A percentile compares a stretch with the other conserved stretches of the same genome.
Evolutionary conservation across 176 grass and related monocot species (phyloP).

Genomic region (Secale cereale): DNA sequence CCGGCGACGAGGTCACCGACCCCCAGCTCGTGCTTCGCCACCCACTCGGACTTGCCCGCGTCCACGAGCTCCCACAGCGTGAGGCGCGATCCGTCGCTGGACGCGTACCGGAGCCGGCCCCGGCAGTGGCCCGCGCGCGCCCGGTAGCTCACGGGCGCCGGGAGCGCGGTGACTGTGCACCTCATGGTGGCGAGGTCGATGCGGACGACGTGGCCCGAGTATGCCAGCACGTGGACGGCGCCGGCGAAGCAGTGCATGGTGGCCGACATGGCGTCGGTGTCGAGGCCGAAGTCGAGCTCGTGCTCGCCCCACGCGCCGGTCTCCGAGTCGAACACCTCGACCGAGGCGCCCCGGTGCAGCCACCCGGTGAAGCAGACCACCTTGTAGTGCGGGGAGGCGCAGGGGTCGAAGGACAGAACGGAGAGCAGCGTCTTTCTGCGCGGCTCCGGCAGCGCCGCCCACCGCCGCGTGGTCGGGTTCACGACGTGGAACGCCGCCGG

Average conservation of each 20-base stretch:
- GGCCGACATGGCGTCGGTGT: conserved; percentile 72
- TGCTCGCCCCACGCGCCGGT: conserved; percentile 41
- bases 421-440: conserved; percentile 52
- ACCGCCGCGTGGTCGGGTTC: conserved; percentile 59
- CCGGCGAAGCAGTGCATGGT: conserved; percentile 70
- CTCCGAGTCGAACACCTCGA: conserved; percentile 74
- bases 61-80: conserved; percentile 61
- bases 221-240: conserved; percentile 63
- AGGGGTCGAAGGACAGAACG: conserved; percentile 70
- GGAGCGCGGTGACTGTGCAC: conserved; percentile 58
- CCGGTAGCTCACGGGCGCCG: conserved; percentile 51
- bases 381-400: conserved; percentile 43
- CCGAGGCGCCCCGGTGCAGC: conserved; percentile 42
- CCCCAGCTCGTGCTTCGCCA: conserved; percentile 50
- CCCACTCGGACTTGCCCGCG: conserved; percentile 26
- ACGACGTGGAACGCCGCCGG: conserved; percentile 68
- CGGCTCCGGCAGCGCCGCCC: conserved; percentile 46
- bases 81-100: conserved; percentile 47
- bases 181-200: conserved; percentile 47
- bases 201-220: conserved; percentile 60
- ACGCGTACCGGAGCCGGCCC: conserved; percentile 51
- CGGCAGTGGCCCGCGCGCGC: conserved; percentile 58
- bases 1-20: conserved; percentile 33
- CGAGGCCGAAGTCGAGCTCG: conserved; percentile 54
- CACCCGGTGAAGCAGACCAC: conserved; percentile 70